Conservation (phyloP, 106 monocot genomes). For the Acanthochlamys bracteata region DNA sequence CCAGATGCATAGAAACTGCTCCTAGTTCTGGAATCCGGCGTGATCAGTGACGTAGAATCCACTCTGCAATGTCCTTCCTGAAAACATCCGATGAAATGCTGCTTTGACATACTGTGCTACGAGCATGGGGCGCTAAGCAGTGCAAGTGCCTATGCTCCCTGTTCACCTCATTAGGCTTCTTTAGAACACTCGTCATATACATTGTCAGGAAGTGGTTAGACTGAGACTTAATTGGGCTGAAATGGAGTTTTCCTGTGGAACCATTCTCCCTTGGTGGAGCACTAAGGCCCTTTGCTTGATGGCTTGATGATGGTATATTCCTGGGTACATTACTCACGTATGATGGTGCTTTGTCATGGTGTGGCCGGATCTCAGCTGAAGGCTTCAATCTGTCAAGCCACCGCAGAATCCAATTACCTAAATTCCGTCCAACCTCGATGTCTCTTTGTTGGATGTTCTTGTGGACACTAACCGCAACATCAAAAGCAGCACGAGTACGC, state of each 20-base stretch:
- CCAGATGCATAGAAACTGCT: too few relatives aligned
- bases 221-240: slow-evolving; percentile 1
- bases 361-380: slow-evolving; percentile 12
- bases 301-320: too few relatives aligned
- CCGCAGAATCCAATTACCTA: slow-evolving; percentile 11
- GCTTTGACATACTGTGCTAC: background rate
- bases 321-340: background rate
- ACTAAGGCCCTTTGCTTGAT: background rate
- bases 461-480: slow-evolving; percentile 12
- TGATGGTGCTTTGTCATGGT: background rate
- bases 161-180: background rate
- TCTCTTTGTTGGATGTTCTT: slow-evolving; percentile 13
- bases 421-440: slow-evolving; percentile 7
- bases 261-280: background rate
- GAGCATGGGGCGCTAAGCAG: background rate
- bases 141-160: slow-evolving; percentile 2
- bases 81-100: background rate
- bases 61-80: slow-evolving; percentile 11
- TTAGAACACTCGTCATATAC: background rate
- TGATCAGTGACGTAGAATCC: slow-evolving; percentile 5
- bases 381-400: slow-evolving; percentile 16
- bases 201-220: background rate
- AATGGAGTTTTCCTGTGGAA: background rate
- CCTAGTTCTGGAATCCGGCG: too few relatives aligned
- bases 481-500: slow-evolving; percentile 15